phyloP scores from a whole-genome alignment of 345 rosid species.

The Euphorbia tirucalli region DNA sequence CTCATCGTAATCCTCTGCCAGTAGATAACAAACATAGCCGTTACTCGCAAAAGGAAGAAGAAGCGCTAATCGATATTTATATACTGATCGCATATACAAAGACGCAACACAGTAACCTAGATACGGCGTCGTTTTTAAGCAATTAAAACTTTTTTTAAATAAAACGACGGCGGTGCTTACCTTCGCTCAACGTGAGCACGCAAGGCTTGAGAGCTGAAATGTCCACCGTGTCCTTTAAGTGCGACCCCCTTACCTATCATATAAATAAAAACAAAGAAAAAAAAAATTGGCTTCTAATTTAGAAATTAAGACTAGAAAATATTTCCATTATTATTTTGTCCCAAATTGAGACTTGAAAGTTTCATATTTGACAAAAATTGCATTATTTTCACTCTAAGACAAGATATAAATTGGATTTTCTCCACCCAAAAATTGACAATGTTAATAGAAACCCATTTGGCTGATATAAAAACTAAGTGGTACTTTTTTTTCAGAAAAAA shows the following conservation, averaged over 20 bases:
- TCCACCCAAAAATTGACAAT: background rate
- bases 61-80: background rate
- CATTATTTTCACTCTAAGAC: background rate
- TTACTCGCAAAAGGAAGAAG: background rate
- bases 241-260: conserved; percentile 65
- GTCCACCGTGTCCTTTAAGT: conserved; percentile 69
- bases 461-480: too few relatives aligned
- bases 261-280: background rate
- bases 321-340: background rate
- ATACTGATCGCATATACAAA: too few relatives aligned
- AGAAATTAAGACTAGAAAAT: too few relatives aligned
- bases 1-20: conserved; percentile 80
- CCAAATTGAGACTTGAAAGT: background rate
- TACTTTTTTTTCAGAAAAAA: too few relatives aligned
- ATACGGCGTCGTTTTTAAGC: conserved; percentile 5
- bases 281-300: background rate
- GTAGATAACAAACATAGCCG: background rate
- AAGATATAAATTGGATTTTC: background rate
- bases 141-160: background rate
- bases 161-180: conserved; percentile 27
- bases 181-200: conserved; percentile 61
- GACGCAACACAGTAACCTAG: background rate
- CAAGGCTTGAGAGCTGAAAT: conserved; percentile 86
- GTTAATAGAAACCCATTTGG: background rate
- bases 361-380: background rate